phyloP scores from a whole-genome alignment of 805 yeast species.

The Ogataea corticis region DNA sequence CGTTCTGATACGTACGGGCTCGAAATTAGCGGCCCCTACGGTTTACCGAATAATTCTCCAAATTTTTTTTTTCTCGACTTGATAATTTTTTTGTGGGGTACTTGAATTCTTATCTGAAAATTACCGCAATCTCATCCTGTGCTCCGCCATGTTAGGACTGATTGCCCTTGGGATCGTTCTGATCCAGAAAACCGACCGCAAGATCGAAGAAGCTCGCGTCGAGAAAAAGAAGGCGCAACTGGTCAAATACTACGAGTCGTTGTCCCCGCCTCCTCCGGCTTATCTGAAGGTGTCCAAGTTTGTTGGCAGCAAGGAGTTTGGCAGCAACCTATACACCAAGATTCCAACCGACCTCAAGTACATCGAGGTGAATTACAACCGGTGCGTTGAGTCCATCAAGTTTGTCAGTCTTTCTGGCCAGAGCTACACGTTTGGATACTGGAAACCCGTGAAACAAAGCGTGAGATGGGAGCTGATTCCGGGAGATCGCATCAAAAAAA shows the following conservation, averaged over 20 bases:
- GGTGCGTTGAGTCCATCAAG: slow-evolving; percentile 18
- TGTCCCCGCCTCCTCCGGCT: slow-evolving; percentile 18
- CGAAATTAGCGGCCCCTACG: too few relatives aligned
- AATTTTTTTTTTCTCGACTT: neutral
- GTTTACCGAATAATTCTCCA: too few relatives aligned
- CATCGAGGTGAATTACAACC: slow-evolving; percentile 19
- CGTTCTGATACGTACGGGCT: too few relatives aligned
- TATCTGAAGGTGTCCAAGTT: slow-evolving; percentile 14
- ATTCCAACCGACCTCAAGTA: slow-evolving; percentile 13
- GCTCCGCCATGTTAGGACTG: slow-evolving; percentile 16
- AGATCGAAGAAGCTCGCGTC: slow-evolving; percentile 6
- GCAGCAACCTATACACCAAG: slow-evolving; percentile 8
- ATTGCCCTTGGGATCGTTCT: slow-evolving; percentile 16
- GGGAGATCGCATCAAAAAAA: slow-evolving; percentile 13
- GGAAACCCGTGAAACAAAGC: slow-evolving; percentile 15
- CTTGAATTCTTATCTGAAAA: neutral
- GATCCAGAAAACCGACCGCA: slow-evolving; percentile 11
- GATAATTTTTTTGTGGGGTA: neutral
- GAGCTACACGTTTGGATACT: slow-evolving; percentile 15
- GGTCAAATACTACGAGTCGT: slow-evolving; percentile 6
- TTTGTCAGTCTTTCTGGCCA: slow-evolving; percentile 15
- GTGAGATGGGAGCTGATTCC: slow-evolving; percentile 8
- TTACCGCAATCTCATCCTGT: neutral
- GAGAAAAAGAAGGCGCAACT: slow-evolving; percentile 9
- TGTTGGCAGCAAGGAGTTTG: slow-evolving; percentile 15